Evolutionary conservation across 1,284 basidiomycete genomes (phyloP).

Genomic region (Tremellales sp.): DNA sequence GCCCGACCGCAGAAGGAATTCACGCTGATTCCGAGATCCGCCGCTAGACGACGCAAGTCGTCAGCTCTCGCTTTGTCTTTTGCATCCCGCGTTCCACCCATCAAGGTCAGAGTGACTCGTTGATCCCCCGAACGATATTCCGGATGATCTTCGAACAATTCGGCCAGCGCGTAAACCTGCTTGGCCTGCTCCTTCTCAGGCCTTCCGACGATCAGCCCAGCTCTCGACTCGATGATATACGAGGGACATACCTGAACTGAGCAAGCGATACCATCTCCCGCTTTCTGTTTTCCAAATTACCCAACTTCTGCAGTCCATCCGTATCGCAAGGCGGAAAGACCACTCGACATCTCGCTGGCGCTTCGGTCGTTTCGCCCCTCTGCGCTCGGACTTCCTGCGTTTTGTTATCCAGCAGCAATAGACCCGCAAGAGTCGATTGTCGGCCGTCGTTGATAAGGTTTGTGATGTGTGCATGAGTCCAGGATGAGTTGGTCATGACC

Average conservation of each 20-base stretch:
- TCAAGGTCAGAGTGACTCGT: slow-evolving; percentile 50
- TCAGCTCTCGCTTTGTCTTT: slow-evolving; percentile 70
- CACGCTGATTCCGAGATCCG: slow-evolving; percentile 64
- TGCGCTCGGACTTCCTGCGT: slow-evolving; percentile 15
- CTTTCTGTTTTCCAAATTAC: slow-evolving; percentile 57
- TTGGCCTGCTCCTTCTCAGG: slow-evolving; percentile 92
- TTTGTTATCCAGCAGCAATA: slow-evolving; percentile 36
- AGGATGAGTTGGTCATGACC: slow-evolving; percentile 89
- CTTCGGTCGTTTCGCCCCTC: slow-evolving; percentile 12
- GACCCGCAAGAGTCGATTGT: slow-evolving; percentile 18
- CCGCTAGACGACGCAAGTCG: slow-evolving; percentile 58
- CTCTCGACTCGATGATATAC: neutral
- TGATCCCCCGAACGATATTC: slow-evolving; percentile 47
- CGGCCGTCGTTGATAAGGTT: slow-evolving; percentile 55
- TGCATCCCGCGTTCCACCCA: slow-evolving; percentile 78
- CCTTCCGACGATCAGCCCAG: slow-evolving; percentile 11
- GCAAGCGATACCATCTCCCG: slow-evolving; percentile 78
- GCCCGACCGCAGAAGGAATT: slow-evolving; percentile 9
- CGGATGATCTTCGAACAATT: slow-evolving; percentile 60
- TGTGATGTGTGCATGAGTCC: slow-evolving; percentile 85
- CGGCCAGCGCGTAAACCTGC: slow-evolving; percentile 69
- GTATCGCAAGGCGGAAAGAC: slow-evolving; percentile 95
- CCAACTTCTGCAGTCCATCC: slow-evolving; percentile 61
- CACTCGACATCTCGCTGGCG: slow-evolving; percentile 46
- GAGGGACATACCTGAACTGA: slow-evolving; percentile 70